Conservation (phyloP, 805 yeast species). For the Isabelozyma rhagii region DNA sequence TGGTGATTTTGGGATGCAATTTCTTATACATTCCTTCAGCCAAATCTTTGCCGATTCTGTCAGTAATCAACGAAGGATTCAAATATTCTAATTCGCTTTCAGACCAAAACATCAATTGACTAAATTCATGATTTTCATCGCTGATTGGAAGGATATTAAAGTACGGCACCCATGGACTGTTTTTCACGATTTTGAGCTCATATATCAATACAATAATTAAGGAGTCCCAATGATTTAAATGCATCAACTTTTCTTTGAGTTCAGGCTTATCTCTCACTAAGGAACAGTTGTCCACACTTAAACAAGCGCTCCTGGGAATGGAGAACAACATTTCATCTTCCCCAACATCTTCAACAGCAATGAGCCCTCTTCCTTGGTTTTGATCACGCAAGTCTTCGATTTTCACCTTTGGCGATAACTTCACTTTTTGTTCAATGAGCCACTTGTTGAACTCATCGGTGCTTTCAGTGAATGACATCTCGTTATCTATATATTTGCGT, state of each 20-base stretch:
- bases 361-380: slow-evolving; percentile 75
- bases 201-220: slow-evolving; percentile 65
- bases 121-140: slow-evolving; percentile 38
- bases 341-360: slow-evolving; percentile 59
- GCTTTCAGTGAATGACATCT: slow-evolving; percentile 6
- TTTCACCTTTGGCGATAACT: slow-evolving; percentile 53
- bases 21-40: slow-evolving; percentile 60
- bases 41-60: slow-evolving; percentile 66
- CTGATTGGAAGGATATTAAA: slow-evolving; percentile 64
- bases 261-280: slow-evolving; percentile 32
- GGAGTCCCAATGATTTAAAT: slow-evolving; percentile 71
- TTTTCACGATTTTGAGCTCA: slow-evolving; percentile 44
- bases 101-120: slow-evolving; percentile 79
- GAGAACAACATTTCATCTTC: slow-evolving; percentile 65
- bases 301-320: slow-evolving; percentile 56
- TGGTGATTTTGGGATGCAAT: slow-evolving; percentile 38
- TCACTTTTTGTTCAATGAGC: slow-evolving; percentile 32
- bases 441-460: slow-evolving; percentile 23
- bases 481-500: neutral
- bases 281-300: slow-evolving; percentile 60
- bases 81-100: slow-evolving; percentile 55
- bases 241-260: slow-evolving; percentile 30
- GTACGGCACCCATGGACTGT: slow-evolving; percentile 67
- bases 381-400: slow-evolving; percentile 57
- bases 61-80: slow-evolving; percentile 66